Percentiles rank a stretch among this genome's conserved stretches.
These are phyloP conservation scores for Nicotiana otophora DNA, from an alignment of 257 asterid genomes.

Conservation along the genomic window DNA sequence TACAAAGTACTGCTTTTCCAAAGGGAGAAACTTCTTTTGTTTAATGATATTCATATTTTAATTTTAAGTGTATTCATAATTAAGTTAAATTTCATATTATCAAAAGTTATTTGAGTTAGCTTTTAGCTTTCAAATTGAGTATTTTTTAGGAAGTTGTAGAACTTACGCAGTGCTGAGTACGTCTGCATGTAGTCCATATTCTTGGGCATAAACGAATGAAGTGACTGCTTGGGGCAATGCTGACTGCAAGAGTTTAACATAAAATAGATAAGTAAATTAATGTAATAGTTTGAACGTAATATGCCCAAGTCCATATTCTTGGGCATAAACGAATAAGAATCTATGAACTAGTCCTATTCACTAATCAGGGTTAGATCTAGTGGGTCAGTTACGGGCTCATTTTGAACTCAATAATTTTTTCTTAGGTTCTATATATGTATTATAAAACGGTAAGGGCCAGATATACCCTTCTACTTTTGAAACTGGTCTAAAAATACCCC, in stretches of 20 bases:
- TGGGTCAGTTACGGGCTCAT: too few relatives aligned
- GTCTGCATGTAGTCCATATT: slow-evolving; percentile 24
- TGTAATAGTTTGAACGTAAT: background rate
- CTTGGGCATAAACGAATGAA: slow-evolving; percentile 26
- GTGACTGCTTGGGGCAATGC: slow-evolving; percentile 30
- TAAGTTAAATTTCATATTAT: too few relatives aligned
- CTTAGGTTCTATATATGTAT: too few relatives aligned
- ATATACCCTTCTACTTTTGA: too few relatives aligned
- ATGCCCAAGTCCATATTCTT: too few relatives aligned
- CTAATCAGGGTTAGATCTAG: too few relatives aligned
- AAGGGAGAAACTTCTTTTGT: background rate
- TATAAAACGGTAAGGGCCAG: too few relatives aligned
- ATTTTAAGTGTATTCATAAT: background rate
- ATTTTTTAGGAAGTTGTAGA: background rate
- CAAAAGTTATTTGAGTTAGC: background rate
- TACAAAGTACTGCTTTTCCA: too few relatives aligned
- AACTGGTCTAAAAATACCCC: too few relatives aligned
- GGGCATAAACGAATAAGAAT: too few relatives aligned
- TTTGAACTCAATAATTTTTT: too few relatives aligned
- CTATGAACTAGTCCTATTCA: too few relatives aligned
- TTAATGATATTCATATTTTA: background rate
- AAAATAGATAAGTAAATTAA: background rate
- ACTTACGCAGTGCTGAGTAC: slow-evolving; percentile 31
- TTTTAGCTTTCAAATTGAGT: background rate
- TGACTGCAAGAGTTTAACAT: slow-evolving; percentile 3